A percentile compares a stretch with the other conserved stretches of the same genome.
phyloP scores from a whole-genome alignment of 2,329 filamentous ascomycete species.

The Epichloe festucae region DNA sequence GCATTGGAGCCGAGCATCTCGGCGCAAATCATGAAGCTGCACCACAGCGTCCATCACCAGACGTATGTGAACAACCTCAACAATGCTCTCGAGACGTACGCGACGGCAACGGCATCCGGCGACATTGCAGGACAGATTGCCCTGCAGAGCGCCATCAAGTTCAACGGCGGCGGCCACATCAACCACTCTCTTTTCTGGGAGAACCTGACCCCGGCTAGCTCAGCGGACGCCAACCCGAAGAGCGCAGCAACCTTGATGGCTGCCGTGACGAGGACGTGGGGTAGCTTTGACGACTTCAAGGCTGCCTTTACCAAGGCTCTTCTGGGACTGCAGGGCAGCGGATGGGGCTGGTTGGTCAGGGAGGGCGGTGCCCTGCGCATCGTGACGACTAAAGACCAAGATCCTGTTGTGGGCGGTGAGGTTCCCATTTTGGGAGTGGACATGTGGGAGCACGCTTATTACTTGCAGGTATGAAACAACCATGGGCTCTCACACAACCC shows the following conservation, averaged over 20 bases:
- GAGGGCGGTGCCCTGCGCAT: slow-evolving; percentile 51
- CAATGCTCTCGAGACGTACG: slow-evolving; percentile 47
- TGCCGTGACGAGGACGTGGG: slow-evolving; percentile 54
- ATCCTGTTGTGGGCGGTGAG: slow-evolving; percentile 52
- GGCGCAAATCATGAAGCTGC: slow-evolving; percentile 67
- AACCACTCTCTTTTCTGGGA: slow-evolving; percentile 93
- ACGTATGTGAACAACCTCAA: slow-evolving; percentile 69
- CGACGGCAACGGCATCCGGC: slow-evolving; percentile 37
- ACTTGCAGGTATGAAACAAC: slow-evolving; percentile 50
- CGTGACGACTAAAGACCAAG: slow-evolving; percentile 76
- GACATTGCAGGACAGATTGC: slow-evolving; percentile 53
- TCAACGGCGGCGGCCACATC: slow-evolving; percentile 85
- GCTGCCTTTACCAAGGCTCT: slow-evolving; percentile 52
- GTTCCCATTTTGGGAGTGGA: slow-evolving; percentile 68
- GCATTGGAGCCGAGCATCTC: slow-evolving; percentile 64
- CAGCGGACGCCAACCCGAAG: slow-evolving; percentile 40
- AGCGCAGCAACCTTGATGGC: slow-evolving; percentile 38
- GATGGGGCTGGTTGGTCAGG: slow-evolving; percentile 79
- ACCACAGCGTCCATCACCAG: slow-evolving; percentile 69
- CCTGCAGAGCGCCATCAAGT: slow-evolving; percentile 62
- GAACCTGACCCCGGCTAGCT: slow-evolving; percentile 54
- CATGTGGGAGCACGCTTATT: slow-evolving; percentile 93
- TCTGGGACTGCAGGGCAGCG: slow-evolving; percentile 65
- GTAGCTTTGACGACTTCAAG: slow-evolving; percentile 52
- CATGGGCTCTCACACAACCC: neutral